Conservation (phyloP, 208 protist genomes). For the Leishmania mexicana region DNA sequence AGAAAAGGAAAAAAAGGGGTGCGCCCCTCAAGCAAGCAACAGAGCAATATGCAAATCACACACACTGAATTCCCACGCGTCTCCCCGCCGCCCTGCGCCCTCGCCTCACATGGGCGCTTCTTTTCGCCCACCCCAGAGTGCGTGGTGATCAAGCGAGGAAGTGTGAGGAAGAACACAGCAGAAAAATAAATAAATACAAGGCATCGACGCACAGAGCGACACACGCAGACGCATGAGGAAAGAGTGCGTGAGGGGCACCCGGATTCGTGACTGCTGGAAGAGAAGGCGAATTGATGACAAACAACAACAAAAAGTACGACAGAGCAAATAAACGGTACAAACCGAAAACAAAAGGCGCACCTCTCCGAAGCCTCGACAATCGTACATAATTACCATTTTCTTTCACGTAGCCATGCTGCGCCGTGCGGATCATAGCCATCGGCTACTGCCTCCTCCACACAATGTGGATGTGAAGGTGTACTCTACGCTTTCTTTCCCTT, state of each 20-base stretch:
- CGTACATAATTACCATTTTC: neutral
- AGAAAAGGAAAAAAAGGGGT: neutral
- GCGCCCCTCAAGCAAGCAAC: neutral
- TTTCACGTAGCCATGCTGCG: neutral
- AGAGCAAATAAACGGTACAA: neutral
- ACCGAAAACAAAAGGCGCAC: neutral
- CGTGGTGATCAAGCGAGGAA: neutral
- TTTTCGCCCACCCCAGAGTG: neutral
- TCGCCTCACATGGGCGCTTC: neutral
- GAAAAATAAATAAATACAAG: neutral
- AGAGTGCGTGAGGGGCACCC: neutral
- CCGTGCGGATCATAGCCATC: neutral
- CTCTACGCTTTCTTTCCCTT: neutral
- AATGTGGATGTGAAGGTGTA: neutral
- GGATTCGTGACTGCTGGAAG: neutral
- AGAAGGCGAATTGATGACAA: neutral
- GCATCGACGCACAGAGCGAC: neutral
- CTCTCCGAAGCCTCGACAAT: neutral
- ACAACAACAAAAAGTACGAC: neutral
- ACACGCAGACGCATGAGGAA: constrained; percentile 1
- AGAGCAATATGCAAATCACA: neutral
- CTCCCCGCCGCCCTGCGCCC: neutral
- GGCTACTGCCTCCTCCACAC: neutral
- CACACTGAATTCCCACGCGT: neutral
- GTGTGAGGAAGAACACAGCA: neutral